Conservation (phyloP, 2,329 filamentous ascomycete species). For the Diaporthe vaccinii region DNA sequence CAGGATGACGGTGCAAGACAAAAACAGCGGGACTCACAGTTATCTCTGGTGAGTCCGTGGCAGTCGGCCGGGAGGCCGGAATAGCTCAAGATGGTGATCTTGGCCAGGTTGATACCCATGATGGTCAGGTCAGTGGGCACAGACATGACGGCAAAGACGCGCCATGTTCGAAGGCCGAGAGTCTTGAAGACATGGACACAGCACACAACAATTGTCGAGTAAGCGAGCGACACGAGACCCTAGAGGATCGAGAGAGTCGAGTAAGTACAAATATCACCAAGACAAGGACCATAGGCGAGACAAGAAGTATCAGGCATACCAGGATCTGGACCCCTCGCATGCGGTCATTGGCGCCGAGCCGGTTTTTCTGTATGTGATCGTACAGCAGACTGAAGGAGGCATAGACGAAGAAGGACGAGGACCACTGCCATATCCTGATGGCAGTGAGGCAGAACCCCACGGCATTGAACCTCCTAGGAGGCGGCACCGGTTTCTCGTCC, state of each 20-base stretch:
- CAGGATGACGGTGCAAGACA: not conserved
- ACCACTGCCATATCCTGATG: conserved; percentile 44
- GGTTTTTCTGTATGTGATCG: conserved; percentile 33
- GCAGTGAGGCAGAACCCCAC: conserved; percentile 40
- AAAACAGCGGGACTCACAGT: conserved; percentile 26
- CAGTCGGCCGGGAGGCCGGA: conserved; percentile 42
- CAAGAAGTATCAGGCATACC: conserved; percentile 20
- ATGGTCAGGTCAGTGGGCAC: conserved; percentile 45
- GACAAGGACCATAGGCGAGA: not conserved
- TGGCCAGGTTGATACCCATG: conserved; percentile 44
- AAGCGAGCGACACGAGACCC: conserved; percentile 42
- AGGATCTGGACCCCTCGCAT: conserved; percentile 38
- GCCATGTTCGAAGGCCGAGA: conserved; percentile 41
- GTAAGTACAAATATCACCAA: not conserved
- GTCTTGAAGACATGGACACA: conserved; percentile 42
- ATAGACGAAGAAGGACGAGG: conserved; percentile 49
- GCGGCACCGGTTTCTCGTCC: conserved; percentile 34
- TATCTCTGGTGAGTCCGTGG: conserved; percentile 39
- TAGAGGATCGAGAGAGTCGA: conserved; percentile 7
- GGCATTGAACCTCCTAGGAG: conserved; percentile 38
- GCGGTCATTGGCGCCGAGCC: conserved; percentile 31
- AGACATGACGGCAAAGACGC: conserved; percentile 41
- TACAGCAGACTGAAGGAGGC: conserved; percentile 40
- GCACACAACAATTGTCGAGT: conserved; percentile 43
- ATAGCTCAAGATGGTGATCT: conserved; percentile 42